phyloP scores from a whole-genome alignment of 768 basidiomycete species.

The Cystobasidium onofrii region DNA sequence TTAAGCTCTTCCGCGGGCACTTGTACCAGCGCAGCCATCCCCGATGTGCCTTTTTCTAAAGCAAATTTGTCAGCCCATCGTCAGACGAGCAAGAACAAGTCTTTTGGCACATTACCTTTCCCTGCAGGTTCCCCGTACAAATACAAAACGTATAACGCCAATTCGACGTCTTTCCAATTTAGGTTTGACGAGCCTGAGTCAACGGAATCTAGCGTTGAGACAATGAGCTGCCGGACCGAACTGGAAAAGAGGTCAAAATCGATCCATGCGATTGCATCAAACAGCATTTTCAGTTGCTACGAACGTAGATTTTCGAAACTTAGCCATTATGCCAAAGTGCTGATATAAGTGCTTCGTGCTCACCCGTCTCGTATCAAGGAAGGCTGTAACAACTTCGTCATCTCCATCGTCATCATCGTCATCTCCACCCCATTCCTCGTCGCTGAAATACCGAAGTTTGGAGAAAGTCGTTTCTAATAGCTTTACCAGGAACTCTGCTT shows the following conservation, averaged over 20 bases:
- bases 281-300: conserved; percentile 72
- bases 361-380: conserved; percentile 70
- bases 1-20: conserved; percentile 53
- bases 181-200: conserved; percentile 53
- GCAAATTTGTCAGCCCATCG: too few species aligned
- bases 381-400: conserved; percentile 81
- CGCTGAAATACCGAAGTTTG: conserved; percentile 73
- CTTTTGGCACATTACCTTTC: conserved; percentile 60
- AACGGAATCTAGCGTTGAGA: conserved; percentile 66
- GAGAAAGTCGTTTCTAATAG: conserved; percentile 68
- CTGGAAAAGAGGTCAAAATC: conserved; percentile 77
- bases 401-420: conserved; percentile 55
- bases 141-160: conserved; percentile 84
- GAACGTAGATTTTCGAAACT: conserved; percentile 43
- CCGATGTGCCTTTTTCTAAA: conserved; percentile 50
- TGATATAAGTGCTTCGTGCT: conserved; percentile 45
- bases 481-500: conserved; percentile 65
- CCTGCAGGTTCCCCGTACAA: conserved; percentile 71
- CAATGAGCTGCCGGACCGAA: conserved; percentile 63
- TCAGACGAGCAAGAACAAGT: too few species aligned
- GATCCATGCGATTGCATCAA: conserved; percentile 77
- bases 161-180: conserved; percentile 86
- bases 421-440: conserved; percentile 56
- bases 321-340: too few species aligned
- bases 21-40: conserved; percentile 76